phyloP scores from a whole-genome alignment of 805 yeast genomes.

The Candida peoriensis region DNA sequence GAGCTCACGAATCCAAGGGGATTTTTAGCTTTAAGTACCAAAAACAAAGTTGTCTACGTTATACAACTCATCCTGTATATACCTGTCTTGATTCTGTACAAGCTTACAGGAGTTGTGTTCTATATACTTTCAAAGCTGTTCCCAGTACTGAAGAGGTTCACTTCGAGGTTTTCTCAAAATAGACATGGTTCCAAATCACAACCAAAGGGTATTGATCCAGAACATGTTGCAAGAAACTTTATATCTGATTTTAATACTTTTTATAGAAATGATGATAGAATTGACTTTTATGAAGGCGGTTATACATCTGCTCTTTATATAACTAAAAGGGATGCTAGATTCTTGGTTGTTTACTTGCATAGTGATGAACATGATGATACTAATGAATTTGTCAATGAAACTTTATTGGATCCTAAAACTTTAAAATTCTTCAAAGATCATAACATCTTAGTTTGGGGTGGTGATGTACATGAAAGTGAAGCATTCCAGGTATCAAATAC shows the following conservation, averaged over 20 bases:
- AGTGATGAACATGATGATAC: constrained; percentile 67
- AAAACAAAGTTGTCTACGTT: constrained; percentile 21
- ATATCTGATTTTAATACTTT: constrained; percentile 47
- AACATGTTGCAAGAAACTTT: constrained; percentile 47
- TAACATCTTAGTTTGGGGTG: constrained; percentile 78
- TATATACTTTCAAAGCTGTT: constrained; percentile 25
- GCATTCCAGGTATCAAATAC: constrained; percentile 78
- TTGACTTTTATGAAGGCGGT: constrained; percentile 58
- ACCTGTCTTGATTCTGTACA: constrained; percentile 30
- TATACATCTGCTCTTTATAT: constrained; percentile 73
- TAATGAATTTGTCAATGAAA: constrained; percentile 43
- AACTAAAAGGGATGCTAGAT: constrained; percentile 66
- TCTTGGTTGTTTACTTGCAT: constrained; percentile 68
- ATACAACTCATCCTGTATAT: constrained; percentile 26
- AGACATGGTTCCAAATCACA: constrained; percentile 31
- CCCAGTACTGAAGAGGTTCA: constrained; percentile 33
- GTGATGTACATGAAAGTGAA: constrained; percentile 76
- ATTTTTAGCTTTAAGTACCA: constrained; percentile 19
- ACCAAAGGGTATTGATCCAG: constrained; percentile 41
- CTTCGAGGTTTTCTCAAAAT: constrained; percentile 32
- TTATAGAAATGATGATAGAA: constrained; percentile 19
- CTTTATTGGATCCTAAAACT: constrained; percentile 49
- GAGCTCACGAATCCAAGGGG: constrained; percentile 6
- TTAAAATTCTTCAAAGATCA: constrained; percentile 41
- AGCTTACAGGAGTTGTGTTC: constrained; percentile 23